Base-by-base conservation (phyloP, 1,284 basidiomycete genomes). In the Tremellales sp. region DNA sequence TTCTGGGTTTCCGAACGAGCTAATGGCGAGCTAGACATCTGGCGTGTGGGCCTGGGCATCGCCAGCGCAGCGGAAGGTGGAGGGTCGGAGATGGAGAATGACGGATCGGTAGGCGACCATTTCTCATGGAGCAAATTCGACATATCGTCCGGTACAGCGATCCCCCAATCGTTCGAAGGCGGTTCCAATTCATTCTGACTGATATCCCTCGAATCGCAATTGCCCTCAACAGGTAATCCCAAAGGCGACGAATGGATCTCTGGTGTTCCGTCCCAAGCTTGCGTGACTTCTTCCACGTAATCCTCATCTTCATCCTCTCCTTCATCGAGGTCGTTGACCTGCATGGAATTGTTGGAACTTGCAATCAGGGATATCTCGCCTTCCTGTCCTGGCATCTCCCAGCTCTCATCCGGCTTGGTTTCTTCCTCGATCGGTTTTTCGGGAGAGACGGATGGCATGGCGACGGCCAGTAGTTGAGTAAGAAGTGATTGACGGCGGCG, bases 371-470 rank as follows among this genome's bases (percentile, higher is more conserved):
- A 68, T 7, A 68, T 44, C 42, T 68, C 66, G 1, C 66, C 66
- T 51, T 68, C 66, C 46, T 68, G 57, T 2, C 66, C 66, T 15
- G 66, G 66, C 5, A 52, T 43, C 49, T 68, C 66, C 66, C 66
- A 68, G 40, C 58, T 61, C n/a, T 45, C 44, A 3, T 15, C 22
- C 3, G 27, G 35, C 19, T 40, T 25, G 3, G 45, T 43, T 11
- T 45, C 35, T 15, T 41, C 22, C 12, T 36, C 21, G 7, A 50
- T 35, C 7, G 52, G 49, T 21, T 51, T 49, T 12, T 51, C 42
- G 21, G 62, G 60, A 1, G 62, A 64, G 53, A 64, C 62, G 27
- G 53, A 51, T 1, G 60, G 53, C 17, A 63, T 54, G 21, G 58
- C 59, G 6, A 62, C 65, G 7, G 65, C 58, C n/a, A 64, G 52